Base-by-base conservation (phyloP, 2,329 filamentous ascomycete genomes). In the Clarireedia paspali region DNA sequence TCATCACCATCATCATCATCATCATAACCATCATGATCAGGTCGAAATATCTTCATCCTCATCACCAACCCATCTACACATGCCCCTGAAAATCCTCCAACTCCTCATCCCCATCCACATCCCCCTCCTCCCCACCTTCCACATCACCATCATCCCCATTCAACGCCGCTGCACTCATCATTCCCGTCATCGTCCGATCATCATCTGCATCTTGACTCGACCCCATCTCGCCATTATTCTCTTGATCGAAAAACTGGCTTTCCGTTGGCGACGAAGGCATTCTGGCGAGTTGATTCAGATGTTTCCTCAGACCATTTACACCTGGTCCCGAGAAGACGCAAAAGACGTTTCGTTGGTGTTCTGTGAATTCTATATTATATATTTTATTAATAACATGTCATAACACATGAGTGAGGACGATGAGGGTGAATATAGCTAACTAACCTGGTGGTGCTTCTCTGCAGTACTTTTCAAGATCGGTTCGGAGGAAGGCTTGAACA, bases 271-370 rank as follows among this genome's bases (percentile, higher is more conserved):
- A 89, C 54, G 94, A 90, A 7, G 88, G 89, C 5, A 87, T 86
- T 3, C 87, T 89, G n/a, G 89, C 74, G 83, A 50, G 88, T 81
- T 51, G 88, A 84, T 79, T 95, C 40, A 99, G 78, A 67, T 91
- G 88, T 27, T 85, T 80, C 44, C 92, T 86, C 26, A 99, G 81
- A 42, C 82, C 81, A 44, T 77, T 76, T 2, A 99, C 92, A 55
- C 91, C 91, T 26, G 82, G 80, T 5, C 94, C 92, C 1, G 91
- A 96, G 71, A 99, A 99, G 53, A 99, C 94, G 68, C 94, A 99
- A 70, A 99, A 99, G 6, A 97, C 90, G 52, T 92, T 87, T 60
- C 94, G 84, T 70, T 99, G 94, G 68, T 96, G 91, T 47, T 92
- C 88, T 17, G 91, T 97, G 70, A 99, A 99, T 71, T 97, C 94